phyloP scores from a whole-genome alignment of 2,329 filamentous ascomycete species.

The Diaporthe vexans region DNA sequence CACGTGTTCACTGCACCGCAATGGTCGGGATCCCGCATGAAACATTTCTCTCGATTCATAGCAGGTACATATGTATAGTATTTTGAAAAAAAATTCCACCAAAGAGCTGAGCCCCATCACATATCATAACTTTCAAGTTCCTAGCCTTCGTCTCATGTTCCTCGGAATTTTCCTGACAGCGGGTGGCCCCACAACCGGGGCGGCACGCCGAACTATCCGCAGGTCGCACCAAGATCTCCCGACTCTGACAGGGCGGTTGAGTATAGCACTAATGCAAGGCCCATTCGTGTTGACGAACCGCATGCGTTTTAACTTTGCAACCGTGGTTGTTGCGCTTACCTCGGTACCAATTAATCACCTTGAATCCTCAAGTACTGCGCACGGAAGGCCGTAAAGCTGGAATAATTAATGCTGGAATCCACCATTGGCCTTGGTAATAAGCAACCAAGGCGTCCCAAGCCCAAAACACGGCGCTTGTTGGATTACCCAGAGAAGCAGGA shows the following conservation, averaged over 20 bases:
- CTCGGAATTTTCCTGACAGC: neutral
- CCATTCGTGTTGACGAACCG: slow-evolving; percentile 6
- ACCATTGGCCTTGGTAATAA: neutral
- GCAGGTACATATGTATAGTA: too few species aligned
- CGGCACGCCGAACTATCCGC: slow-evolving; percentile 21
- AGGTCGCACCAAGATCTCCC: slow-evolving; percentile 15
- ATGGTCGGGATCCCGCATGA: too few species aligned
- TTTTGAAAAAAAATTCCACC: neutral
- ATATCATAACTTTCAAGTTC: neutral
- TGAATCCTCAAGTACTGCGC: neutral
- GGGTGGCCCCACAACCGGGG: slow-evolving; percentile 9
- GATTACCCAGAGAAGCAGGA: too few species aligned
- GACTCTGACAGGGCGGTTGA: slow-evolving; percentile 4
- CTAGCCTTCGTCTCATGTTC: neutral
- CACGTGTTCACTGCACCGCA: neutral
- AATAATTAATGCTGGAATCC: neutral
- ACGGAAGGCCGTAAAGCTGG: neutral
- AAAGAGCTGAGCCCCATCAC: neutral
- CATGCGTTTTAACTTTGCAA: neutral
- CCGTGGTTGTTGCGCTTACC: neutral
- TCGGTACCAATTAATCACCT: neutral
- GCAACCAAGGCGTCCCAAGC: neutral
- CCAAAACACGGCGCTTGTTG: too few species aligned
- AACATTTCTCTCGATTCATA: too few species aligned
- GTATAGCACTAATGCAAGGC: slow-evolving; percentile 16